Evolutionary conservation across 148 eudicot species (phyloP).

Genomic region (Vaccinium vitisidaea): DNA sequence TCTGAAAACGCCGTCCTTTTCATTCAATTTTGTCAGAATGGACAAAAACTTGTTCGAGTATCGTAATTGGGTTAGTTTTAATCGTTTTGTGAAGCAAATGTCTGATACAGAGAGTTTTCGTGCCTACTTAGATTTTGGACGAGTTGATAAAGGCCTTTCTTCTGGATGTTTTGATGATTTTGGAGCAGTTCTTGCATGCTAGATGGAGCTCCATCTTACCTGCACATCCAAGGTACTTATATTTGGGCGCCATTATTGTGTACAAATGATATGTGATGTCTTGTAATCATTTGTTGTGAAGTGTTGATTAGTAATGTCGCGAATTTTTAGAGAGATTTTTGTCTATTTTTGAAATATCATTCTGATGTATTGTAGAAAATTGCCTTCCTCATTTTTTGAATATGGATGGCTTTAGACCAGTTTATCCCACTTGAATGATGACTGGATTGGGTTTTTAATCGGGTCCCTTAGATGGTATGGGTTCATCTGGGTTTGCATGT

Average conservation of each 20-base stretch:
- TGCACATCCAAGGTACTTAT: background rate
- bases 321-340: background rate
- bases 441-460: background rate
- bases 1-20: slow-evolving; percentile 25
- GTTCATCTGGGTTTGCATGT: background rate
- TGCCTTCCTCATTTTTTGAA: slow-evolving; percentile 9
- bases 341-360: background rate
- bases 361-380: background rate
- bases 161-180: slow-evolving; percentile 22
- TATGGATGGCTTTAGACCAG: slow-evolving; percentile 16
- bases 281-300: slow-evolving; percentile 20
- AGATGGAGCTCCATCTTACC: slow-evolving; percentile 5
- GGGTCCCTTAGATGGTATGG: background rate
- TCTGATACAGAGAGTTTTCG: slow-evolving; percentile 41
- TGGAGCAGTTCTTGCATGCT: slow-evolving; percentile 33
- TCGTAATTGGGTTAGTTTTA: slow-evolving; percentile 36
- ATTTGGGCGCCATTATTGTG: background rate
- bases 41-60: slow-evolving; percentile 41
- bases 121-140: slow-evolving; percentile 29
- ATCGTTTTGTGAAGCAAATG: slow-evolving; percentile 48
- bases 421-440: background rate
- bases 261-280: slow-evolving; percentile 4
- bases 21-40: slow-evolving; percentile 49
- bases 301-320: slow-evolving; percentile 2
- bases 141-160: slow-evolving; percentile 22